Evolutionary conservation across 352 stramenopile genomes (phyloP).

Genomic region (Phytophthora cryptogea): DNA sequence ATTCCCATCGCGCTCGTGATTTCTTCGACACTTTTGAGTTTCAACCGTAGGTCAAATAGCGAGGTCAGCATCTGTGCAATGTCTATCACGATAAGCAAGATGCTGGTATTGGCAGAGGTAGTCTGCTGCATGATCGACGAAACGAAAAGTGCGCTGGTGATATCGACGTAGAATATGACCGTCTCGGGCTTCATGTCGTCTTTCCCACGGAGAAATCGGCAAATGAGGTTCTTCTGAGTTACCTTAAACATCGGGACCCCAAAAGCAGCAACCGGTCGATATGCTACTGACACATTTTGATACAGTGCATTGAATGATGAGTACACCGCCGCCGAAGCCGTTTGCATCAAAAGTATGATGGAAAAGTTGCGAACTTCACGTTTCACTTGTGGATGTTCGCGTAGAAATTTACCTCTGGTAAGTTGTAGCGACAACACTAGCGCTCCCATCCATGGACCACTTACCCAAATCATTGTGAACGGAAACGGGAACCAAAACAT

Average conservation of each 20-base stretch:
- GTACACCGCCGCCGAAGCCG: conserved; percentile 4
- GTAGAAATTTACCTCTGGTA: conserved; percentile 16
- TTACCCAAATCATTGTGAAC: conserved; percentile 20
- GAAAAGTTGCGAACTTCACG: conserved; percentile 19
- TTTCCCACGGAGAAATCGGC: conserved; percentile 13
- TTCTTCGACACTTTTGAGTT: conserved; percentile 15
- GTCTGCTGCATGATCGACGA: conserved; percentile 42
- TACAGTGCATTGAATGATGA: conserved; percentile 13
- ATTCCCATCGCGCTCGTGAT: conserved; percentile 15
- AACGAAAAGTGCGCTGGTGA: conserved; percentile 53
- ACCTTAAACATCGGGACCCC: conserved; percentile 19
- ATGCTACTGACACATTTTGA: conserved; percentile 4
- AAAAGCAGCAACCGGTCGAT: conserved; percentile 5
- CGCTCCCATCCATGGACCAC: conserved; percentile 16
- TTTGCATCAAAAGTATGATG: conserved; percentile 7
- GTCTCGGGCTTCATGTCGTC: conserved; percentile 42
- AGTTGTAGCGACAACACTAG: conserved; percentile 16
- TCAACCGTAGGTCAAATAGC: conserved; percentile 26
- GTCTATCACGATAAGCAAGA: conserved; percentile 38
- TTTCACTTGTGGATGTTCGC: conserved; percentile 3
- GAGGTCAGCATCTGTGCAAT: conserved; percentile 32
- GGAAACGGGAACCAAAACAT: conserved; percentile 18
- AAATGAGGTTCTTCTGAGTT: conserved; percentile 19
- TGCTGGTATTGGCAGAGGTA: conserved; percentile 26
- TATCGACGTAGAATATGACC: conserved; percentile 50